Evolutionary conservation across 495 filamentous ascomycete genomes (phyloP), one percentile per base, ranked within the genome.

Genomic region (Rostrohypoxylon terebratum): DNA sequence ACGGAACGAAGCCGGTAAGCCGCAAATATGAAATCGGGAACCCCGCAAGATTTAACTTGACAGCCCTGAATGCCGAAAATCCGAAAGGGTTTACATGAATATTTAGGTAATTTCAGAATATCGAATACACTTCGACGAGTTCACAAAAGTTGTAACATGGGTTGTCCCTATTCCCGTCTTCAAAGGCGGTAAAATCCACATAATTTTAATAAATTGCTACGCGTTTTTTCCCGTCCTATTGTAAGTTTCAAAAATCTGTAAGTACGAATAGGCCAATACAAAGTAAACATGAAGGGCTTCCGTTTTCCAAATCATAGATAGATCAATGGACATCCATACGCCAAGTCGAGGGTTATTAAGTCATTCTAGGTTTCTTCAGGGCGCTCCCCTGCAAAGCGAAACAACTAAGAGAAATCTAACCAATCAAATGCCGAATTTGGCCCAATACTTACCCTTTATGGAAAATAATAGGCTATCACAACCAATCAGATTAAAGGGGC

Each of bases 51-150:
- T 20, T 20, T 18, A 45, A 45, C 5, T 45, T 45, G 0, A 45
- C 16, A 45, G 3, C 3, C 8, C n/a, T n/a, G n/a, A 45, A 20
- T 45, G 42, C 42, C 42, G 42, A 20, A 18, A 20, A 45, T 6
- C 42, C 42, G 42, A 45, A 45, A 45, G 42, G 42, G 42, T 45
- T 45, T 45, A 45, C 42, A 45, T 45, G 42, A 45, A 45, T 45
- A 45, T 45, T 45, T 0, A 45, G 6, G 20, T 5, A 45, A 18
- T 6, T 20, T 4, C 1, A n/a, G 20, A 4, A 45, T 18, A 4
- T 45, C 14, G 38, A 42, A 38, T 38, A 1, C 8, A 1, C 8
- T 42, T 14, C 0, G 13, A 45, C 0, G 42, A 6, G 42, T 45
- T 45, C n/a, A 13, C 14, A 6, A 4, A 42, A n/a, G 38, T 20